phyloP scores from a whole-genome alignment of 2,329 filamentous ascomycete genomes.

The Penicillium brevicompactum region DNA sequence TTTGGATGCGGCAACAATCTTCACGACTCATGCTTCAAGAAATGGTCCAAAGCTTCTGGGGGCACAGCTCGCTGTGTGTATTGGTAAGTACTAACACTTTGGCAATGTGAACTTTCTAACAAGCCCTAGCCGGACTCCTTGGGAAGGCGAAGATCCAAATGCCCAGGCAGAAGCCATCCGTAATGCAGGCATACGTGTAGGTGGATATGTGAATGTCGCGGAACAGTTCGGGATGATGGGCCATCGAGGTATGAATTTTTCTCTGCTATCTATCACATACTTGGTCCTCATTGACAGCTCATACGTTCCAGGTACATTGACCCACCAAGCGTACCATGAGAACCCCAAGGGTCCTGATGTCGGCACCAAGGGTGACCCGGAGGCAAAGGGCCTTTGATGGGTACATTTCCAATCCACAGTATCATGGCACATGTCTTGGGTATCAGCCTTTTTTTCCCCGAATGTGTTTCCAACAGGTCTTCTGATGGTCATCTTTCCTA shows the following conservation, averaged over 20 bases:
- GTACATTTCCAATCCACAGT: too few relatives aligned
- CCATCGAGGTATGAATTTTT: conserved; percentile 35
- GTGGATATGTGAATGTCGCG: conserved; percentile 51
- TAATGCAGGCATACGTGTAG: conserved; percentile 26
- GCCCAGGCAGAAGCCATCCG: not conserved
- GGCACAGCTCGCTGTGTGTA: conserved; percentile 45
- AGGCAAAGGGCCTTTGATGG: too few relatives aligned
- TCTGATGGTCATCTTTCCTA: too few relatives aligned
- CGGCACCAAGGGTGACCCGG: too few relatives aligned
- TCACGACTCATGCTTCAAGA: conserved; percentile 59
- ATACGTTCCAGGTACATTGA: too few relatives aligned
- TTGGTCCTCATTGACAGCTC: not conserved
- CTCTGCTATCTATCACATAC: not conserved
- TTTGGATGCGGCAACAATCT: conserved; percentile 65
- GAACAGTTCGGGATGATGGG: conserved; percentile 44
- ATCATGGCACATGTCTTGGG: too few relatives aligned
- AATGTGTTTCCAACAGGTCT: too few relatives aligned
- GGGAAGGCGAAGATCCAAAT: not conserved
- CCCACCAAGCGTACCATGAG: too few relatives aligned
- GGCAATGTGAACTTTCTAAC: not conserved
- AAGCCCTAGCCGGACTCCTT: conserved; percentile 36
- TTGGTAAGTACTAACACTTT: conserved; percentile 36
- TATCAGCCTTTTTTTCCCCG: too few relatives aligned
- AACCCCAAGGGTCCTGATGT: too few relatives aligned
- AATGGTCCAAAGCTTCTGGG: conserved; percentile 48